These are phyloP conservation scores for Solanum sparsipilum DNA, from an alignment of 257 asterid genomes.

Conservation along the genomic window DNA sequence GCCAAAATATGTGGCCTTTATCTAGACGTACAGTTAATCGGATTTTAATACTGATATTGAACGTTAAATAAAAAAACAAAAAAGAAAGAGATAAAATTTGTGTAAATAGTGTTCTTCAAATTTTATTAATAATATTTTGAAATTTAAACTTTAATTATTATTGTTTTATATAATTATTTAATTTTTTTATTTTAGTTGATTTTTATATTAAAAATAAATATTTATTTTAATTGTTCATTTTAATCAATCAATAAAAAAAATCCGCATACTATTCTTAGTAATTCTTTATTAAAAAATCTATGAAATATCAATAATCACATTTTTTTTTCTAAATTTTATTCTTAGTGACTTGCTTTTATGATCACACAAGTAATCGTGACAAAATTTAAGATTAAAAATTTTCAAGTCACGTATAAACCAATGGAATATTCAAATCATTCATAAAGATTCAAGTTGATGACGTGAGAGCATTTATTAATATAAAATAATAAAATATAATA, in stretches of 20 bases:
- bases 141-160: too few relatives aligned
- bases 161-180: too few relatives aligned
- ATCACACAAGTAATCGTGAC: background rate
- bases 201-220: too few relatives aligned
- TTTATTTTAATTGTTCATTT: background rate
- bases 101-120: background rate
- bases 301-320: too few relatives aligned
- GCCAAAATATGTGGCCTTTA: background rate
- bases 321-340: too few relatives aligned
- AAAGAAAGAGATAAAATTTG: background rate
- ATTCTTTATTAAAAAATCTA: background rate
- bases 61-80: too few relatives aligned
- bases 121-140: background rate
- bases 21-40: fast-evolving
- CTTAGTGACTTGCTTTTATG: background rate
- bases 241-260: background rate
- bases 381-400: background rate
- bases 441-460: background rate
- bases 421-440: background rate
- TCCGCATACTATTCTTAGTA: background rate
- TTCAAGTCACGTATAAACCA: background rate
- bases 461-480: background rate
- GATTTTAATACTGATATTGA: fast-evolving
- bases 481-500: too few relatives aligned
- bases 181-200: too few relatives aligned